Evolutionary conservation across 352 stramenopile genomes (phyloP).

Genomic region (Plasmopara halstedii): DNA sequence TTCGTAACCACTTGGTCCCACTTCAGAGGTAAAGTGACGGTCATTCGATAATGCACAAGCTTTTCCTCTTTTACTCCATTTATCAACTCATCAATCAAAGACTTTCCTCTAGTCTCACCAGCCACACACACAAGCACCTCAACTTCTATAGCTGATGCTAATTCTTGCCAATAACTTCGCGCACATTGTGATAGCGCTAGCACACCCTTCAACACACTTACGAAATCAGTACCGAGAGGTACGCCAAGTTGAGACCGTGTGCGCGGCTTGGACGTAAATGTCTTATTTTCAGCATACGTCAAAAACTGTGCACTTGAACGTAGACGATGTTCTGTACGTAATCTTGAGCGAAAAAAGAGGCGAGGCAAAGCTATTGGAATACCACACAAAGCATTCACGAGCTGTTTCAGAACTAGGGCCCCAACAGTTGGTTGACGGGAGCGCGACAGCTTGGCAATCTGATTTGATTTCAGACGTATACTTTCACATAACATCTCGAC

Average conservation of each 20-base stretch:
- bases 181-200: slow-evolving; percentile 11
- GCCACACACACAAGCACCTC: slow-evolving; percentile 27
- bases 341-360: slow-evolving; percentile 37
- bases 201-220: slow-evolving; percentile 35
- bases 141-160: slow-evolving; percentile 12
- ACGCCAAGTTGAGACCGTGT: slow-evolving; percentile 44
- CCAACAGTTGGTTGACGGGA: slow-evolving; percentile 15
- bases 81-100: slow-evolving; percentile 8
- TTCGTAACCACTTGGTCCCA: slow-evolving; percentile 15
- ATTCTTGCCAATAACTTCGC: slow-evolving; percentile 13
- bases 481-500: slow-evolving; percentile 10
- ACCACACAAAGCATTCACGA: slow-evolving; percentile 23
- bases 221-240: slow-evolving; percentile 41
- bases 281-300: slow-evolving; percentile 31
- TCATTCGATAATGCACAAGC: slow-evolving; percentile 16
- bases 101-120: slow-evolving; percentile 2
- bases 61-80: slow-evolving; percentile 6
- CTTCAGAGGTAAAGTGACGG: slow-evolving; percentile 16
- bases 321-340: slow-evolving; percentile 16
- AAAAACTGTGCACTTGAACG: slow-evolving; percentile 37
- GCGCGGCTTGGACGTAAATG: slow-evolving; percentile 39
- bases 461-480: slow-evolving; percentile 17
- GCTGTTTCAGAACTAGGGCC: slow-evolving; percentile 29
- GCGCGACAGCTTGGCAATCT: slow-evolving; percentile 15
- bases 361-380: slow-evolving; percentile 23